phyloP scores from a whole-genome alignment of 495 filamentous ascomycete species.

The Hypoxylon lienhwacheense region DNA sequence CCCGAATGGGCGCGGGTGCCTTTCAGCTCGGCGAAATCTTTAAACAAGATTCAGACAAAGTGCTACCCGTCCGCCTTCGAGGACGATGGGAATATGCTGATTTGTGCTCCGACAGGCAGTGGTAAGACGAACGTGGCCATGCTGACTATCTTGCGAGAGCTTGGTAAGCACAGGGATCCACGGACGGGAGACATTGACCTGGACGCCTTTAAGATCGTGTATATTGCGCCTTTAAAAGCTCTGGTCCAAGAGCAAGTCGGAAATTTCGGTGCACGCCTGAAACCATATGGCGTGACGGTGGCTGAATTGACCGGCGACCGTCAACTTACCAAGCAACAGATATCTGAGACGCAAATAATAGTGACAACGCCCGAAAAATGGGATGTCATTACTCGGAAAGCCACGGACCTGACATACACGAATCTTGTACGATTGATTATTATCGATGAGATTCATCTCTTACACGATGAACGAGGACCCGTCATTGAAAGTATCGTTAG shows the following conservation, averaged over 20 bases:
- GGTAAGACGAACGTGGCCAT: conserved; percentile 99
- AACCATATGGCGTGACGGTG: conserved; percentile 88
- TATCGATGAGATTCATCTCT: conserved; percentile 96
- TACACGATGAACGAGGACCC: conserved; percentile 96
- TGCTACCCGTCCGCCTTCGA: conserved; percentile 90
- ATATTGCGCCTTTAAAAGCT: conserved; percentile 92
- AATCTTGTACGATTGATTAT: conserved; percentile 93
- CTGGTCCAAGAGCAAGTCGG: conserved; percentile 96
- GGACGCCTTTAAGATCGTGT: conserved; percentile 97
- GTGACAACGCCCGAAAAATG: conserved; percentile 99
- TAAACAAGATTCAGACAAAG: conserved; percentile 94
- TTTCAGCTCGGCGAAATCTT: conserved; percentile 72
- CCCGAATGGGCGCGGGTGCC: conserved; percentile 89
- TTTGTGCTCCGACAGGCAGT: conserved; percentile 95
- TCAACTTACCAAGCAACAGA: conserved; percentile 98
- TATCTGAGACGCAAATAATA: conserved; percentile 96
- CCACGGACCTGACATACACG: conserved; percentile 94
- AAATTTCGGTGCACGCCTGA: conserved; percentile 89
- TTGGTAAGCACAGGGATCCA: conserved; percentile 90
- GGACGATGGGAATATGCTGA: conserved; percentile 94
- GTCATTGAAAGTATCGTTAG: conserved; percentile 97
- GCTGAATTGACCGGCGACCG: conserved; percentile 95
- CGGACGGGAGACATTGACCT: conserved; percentile 86
- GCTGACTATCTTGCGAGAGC: conserved; percentile 93
- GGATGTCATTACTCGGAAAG: conserved; percentile 98